These are phyloP conservation scores for Lentinula sp. DNA, from an alignment of 768 basidiomycete species.

Conservation along the genomic window DNA sequence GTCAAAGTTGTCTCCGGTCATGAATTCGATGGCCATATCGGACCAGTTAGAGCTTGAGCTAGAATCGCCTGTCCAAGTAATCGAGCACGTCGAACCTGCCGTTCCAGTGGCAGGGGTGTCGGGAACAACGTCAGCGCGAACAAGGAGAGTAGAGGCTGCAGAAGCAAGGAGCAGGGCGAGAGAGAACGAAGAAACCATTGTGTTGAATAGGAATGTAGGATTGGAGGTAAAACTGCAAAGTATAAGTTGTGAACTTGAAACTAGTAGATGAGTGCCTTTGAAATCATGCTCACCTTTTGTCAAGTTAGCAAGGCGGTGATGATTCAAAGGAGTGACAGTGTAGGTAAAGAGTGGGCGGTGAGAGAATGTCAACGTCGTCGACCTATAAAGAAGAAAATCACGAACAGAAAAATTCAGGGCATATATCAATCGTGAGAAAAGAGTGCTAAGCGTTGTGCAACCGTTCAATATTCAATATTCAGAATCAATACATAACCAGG, in stretches of 20 bases:
- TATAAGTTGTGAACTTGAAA: background rate
- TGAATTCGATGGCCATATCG: conserved; percentile 69
- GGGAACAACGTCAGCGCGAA: conserved; percentile 56
- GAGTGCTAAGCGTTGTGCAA: no score
- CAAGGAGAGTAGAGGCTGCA: conserved; percentile 26
- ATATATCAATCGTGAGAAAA: background rate
- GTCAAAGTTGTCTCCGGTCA: conserved; percentile 67
- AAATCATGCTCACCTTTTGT: background rate
- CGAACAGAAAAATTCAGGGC: background rate
- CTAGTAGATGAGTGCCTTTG: background rate
- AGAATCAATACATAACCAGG: no score
- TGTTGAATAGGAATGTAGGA: background rate
- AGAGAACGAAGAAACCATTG: conserved; percentile 34
- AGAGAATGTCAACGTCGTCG: background rate
- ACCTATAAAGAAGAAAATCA: background rate
- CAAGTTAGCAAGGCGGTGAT: background rate
- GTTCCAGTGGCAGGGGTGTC: conserved; percentile 55
- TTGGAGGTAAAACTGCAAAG: background rate
- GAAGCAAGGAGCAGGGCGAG: conserved; percentile 32
- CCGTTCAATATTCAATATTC: no score
- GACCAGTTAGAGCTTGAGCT: conserved; percentile 55
- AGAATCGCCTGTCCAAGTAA: conserved; percentile 55
- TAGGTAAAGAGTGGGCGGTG: background rate
- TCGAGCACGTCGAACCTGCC: conserved; percentile 47
- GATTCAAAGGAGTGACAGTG: background rate